Base-by-base conservation (phyloP, 495 filamentous ascomycete species). In the Penicillium bialowiezense region DNA sequence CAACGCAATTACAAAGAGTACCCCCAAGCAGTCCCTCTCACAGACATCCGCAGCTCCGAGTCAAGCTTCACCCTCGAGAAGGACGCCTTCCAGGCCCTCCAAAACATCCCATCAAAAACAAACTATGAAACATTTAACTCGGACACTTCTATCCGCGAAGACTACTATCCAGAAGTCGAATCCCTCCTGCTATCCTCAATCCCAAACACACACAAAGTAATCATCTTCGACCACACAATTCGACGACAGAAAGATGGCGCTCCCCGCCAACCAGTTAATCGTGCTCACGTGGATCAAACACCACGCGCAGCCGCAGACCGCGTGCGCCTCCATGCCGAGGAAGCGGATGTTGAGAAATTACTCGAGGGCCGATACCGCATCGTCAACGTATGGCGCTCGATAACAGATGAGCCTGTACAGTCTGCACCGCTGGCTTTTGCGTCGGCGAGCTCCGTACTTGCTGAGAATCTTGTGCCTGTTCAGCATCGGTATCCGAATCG, bases 211-310 rank as follows among this genome's bases (percentile, higher is more conserved):
- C 72, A 78, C 35, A 69, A 79, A 4, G 71, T 95, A 26, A 63
- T 88, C 48, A 65, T 96, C 56, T 96, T 96, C 76, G 90, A 96
- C 79, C 89, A 96, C 72, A 96, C 90, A 13, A 82, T 95, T 72
- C 87, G 90, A 3, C 82, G 85, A 31, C 67, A 79, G 5, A 60
- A 48, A 4, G 71, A 78, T 1, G 49, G 63, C 32, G 77, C 87
- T 0, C 44, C 55, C 3, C 78, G 90, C 10, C 66, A 65, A 15
- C 88, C 90, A 8, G 90, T 95, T 0, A 77, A 70, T 19, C 62
- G 77, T 19, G 88, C 85, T 0, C 91, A 96, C 71, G 88, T 93
- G 59, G 91, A 96, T 64, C 91, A 95, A 66, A 93, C 89, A 0
- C 40, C 74, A 15, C 48, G 57, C n/a, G 85, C 86, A 0, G 80